Evolutionary conservation across 1,284 basidiomycete genomes (phyloP).

Genomic region (Coniferiporia weirii): DNA sequence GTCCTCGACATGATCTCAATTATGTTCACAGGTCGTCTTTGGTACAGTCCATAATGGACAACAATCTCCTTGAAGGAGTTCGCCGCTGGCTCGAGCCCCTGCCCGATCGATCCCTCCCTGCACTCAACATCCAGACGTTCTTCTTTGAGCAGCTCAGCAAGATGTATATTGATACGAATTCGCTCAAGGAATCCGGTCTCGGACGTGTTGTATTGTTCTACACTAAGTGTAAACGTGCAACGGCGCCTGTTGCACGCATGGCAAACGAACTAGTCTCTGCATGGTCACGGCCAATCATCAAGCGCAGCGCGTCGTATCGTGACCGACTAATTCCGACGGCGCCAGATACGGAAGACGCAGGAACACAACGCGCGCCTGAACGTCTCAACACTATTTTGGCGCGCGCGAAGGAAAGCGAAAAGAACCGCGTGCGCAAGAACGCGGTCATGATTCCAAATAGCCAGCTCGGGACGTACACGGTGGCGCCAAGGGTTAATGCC

Average conservation of each 20-base stretch:
- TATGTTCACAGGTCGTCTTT: conserved; percentile 60
- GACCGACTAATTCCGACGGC: conserved; percentile 64
- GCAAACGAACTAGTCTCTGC: conserved; percentile 82
- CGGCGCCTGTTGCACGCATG: conserved; percentile 71
- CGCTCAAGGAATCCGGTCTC: conserved; percentile 88
- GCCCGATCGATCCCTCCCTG: conserved; percentile 87
- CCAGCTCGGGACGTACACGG: conserved; percentile 65
- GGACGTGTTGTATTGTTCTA: conserved; percentile 96
- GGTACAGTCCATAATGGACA: conserved; percentile 91
- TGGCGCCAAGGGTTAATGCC: conserved; percentile 57
- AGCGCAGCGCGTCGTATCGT: conserved; percentile 80
- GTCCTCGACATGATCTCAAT: conserved; percentile 2
- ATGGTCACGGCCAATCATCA: conserved; percentile 95
- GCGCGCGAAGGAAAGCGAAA: conserved; percentile 61
- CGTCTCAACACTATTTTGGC: conserved; percentile 67
- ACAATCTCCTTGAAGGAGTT: conserved; percentile 90
- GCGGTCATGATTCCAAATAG: conserved; percentile 73
- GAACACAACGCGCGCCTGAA: conserved; percentile 35
- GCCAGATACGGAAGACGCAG: conserved; percentile 32
- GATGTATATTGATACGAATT: conserved; percentile 90
- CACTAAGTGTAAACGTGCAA: conserved; percentile 89
- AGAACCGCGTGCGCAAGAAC: conserved; percentile 63
- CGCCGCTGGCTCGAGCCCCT: conserved; percentile 93
- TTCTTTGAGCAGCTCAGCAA: conserved; percentile 82
- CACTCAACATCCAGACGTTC: conserved; percentile 92